Base-by-base conservation (phyloP, 2,329 filamentous ascomycete species). In the Epichloe coenophiala region DNA sequence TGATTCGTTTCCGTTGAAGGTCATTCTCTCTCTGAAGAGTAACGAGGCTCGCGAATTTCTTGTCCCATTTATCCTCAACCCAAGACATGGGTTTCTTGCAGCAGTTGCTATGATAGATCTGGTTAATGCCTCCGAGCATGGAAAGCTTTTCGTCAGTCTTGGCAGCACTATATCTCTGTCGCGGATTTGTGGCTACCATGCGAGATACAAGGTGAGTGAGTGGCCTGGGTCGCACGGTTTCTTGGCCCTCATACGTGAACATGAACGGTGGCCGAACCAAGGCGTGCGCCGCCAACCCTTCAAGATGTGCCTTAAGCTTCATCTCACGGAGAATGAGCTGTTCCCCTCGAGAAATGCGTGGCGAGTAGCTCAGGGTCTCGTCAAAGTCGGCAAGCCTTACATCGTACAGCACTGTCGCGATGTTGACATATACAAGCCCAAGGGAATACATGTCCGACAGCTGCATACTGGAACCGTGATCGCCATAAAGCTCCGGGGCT, bases 361-460 rank as follows among this genome's bases (percentile, higher is more conserved):
- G 36, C 12, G 58, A 50, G 40, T 66, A 65, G 49, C 53, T 65
- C 8, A 72, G 56, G 2, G 67, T 58, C 11, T 64, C 60, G 17
- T 74, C 66, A 53, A 71, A 72, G 9, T 68, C 64, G 15, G 60
- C 58, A 13, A 71, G 54, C 2, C 65, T 61, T 9, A 61, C 65
- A 36, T 68, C 63, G 54, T 74, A 72, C 0, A 75, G 56, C 2
- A 71, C 61, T 0, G 70, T 71, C 2, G 70, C 65, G n/a, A 74
- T 67, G 53, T 68, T 71, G 6, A 74, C 58, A 46, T 70, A 69
- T 1, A 75, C 66, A 2, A 74, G 60, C 0, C 72, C 73, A 3
- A 75, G 65, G 2, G 71, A 73, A 55, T 72, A 75, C 5, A 75
- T 65, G 53, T 75, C 72, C 5, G 71, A 72, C 1, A 68, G 61